A percentile compares a stretch with the other conserved stretches of the same genome.
Conservation (phyloP, 1,284 basidiomycete genomes). For the Singerocomus rubriflavus region DNA sequence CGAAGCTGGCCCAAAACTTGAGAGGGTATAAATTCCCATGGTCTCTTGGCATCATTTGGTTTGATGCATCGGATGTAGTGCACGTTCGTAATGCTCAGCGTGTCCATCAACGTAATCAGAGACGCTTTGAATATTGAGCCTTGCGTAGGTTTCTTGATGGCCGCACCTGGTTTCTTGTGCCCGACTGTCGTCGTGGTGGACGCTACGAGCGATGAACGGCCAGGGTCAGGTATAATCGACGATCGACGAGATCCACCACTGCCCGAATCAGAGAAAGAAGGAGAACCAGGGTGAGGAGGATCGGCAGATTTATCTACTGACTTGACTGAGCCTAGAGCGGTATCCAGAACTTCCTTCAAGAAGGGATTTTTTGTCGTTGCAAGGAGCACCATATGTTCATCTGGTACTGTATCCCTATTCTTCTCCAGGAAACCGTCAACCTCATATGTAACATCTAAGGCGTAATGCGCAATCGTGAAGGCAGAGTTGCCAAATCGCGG, state of each 20-base stretch:
- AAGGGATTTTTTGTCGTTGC: conserved; percentile 87
- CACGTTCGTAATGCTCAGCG: conserved; percentile 95
- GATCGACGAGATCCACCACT: conserved; percentile 72
- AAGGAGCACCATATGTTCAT: conserved; percentile 92
- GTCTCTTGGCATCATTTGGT: conserved; percentile 94
- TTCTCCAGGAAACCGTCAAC: conserved; percentile 99
- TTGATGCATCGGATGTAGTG: conserved; percentile 99
- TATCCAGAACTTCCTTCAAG: conserved; percentile 91
- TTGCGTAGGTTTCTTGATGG: conserved; percentile 89
- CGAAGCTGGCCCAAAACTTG: conserved; percentile 95
- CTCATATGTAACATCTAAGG: conserved; percentile 97
- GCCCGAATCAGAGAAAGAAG: conserved; percentile 69
- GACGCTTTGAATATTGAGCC: conserved; percentile 99
- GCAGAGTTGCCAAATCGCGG: conserved; percentile 96
- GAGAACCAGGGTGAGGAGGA: conserved; percentile 61
- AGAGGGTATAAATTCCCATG: conserved; percentile 96
- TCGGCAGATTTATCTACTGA: conserved; percentile 45
- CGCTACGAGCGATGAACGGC: conserved; percentile 68
- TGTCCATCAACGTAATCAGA: conserved; percentile 93
- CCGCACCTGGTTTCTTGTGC: conserved; percentile 63
- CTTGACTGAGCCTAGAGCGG: conserved; percentile 76
- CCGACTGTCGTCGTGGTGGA: conserved; percentile 39
- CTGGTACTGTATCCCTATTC: conserved; percentile 98
- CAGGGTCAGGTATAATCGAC: conserved; percentile 81
- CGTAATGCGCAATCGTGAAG: conserved; percentile 98